These are phyloP conservation scores for Logfia minima DNA, from an alignment of 129 eudicot genomes.

Conservation along the genomic window DNA sequence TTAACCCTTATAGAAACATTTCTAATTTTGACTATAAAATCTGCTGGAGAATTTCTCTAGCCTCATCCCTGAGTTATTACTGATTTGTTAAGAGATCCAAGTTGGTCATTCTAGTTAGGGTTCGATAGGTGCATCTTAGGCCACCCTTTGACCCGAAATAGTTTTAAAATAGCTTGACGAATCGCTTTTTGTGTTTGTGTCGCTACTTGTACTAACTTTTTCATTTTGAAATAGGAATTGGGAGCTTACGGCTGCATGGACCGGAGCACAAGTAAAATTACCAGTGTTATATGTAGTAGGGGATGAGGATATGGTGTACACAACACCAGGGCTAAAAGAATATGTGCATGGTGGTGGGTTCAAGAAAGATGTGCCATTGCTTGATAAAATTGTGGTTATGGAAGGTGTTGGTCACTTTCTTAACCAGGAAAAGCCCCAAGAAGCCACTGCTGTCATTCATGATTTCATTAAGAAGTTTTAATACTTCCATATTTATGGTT, in stretches of 20 bases:
- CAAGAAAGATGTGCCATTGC: conserved; percentile 72
- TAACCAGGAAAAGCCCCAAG: conserved; percentile 73
- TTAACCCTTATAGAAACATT: too few relatives aligned
- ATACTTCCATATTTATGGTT: conserved; percentile 20
- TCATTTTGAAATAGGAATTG: conserved; percentile 51
- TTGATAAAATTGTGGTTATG: conserved; percentile 64
- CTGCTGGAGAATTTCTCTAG: background rate
- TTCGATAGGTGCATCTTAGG: background rate
- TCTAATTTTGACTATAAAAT: too few relatives aligned
- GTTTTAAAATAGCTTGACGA: background rate
- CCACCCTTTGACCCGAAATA: background rate
- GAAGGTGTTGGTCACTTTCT: conserved; percentile 83
- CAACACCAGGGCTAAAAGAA: conserved; percentile 78
- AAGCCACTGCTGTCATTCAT: conserved; percentile 46
- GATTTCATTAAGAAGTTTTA: conserved; percentile 61
- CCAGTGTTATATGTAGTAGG: conserved; percentile 70
- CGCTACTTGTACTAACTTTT: background rate
- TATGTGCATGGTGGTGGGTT: conserved; percentile 75
- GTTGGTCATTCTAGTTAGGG: background rate
- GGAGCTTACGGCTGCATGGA: conserved; percentile 85
- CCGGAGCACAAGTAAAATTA: conserved; percentile 53
- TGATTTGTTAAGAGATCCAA: too few relatives aligned
- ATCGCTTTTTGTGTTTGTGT: background rate
- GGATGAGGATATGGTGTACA: conserved; percentile 70
- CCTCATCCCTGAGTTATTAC: too few relatives aligned